A percentile compares a stretch with the other conserved stretches of the same genome.
Evolutionary conservation across 257 asterid species (phyloP).

Genomic region (Forsythia viridissima): DNA sequence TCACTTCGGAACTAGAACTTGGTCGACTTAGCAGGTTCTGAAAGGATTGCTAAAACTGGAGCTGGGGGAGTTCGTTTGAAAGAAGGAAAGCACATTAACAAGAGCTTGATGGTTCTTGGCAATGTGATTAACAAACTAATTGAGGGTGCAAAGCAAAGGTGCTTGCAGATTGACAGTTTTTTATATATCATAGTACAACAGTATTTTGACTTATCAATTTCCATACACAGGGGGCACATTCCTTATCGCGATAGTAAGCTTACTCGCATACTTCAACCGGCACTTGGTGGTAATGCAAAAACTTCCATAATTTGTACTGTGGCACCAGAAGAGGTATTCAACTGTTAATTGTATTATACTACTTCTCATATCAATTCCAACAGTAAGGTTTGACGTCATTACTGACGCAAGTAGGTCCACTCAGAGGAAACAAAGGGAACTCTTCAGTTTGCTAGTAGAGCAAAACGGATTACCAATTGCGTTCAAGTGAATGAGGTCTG

Average conservation of each 20-base stretch:
- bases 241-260: slow-evolving; percentile 99
- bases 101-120: slow-evolving; percentile 97
- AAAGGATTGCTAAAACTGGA: slow-evolving; percentile 94
- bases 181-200: not conserved
- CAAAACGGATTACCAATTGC: slow-evolving; percentile 92
- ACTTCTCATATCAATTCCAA: slow-evolving; percentile 6
- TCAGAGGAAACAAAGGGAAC: slow-evolving; percentile 95
- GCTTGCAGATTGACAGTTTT: slow-evolving; percentile 11
- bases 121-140: slow-evolving; percentile 95
- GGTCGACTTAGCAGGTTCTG: slow-evolving; percentile 98
- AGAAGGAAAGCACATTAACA: slow-evolving; percentile 98
- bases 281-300: slow-evolving; percentile 98
- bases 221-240: slow-evolving; percentile 77
- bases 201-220: slow-evolving; percentile 23
- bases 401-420: slow-evolving; percentile 54
- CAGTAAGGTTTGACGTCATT: slow-evolving; percentile 11
- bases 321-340: slow-evolving; percentile 93
- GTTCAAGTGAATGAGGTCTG: slow-evolving; percentile 99
- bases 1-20: slow-evolving; percentile 56
- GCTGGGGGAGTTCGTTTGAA: slow-evolving; percentile 97
- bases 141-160: slow-evolving; percentile 97
- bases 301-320: slow-evolving; percentile 95
- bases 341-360: slow-evolving; percentile 13
- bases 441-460: slow-evolving; percentile 98
- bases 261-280: slow-evolving; percentile 98